A percentile compares a stretch with the other conserved stretches of the same genome.
phyloP scores from a whole-genome alignment of 805 yeast species.

The Starmerella bombicola region DNA sequence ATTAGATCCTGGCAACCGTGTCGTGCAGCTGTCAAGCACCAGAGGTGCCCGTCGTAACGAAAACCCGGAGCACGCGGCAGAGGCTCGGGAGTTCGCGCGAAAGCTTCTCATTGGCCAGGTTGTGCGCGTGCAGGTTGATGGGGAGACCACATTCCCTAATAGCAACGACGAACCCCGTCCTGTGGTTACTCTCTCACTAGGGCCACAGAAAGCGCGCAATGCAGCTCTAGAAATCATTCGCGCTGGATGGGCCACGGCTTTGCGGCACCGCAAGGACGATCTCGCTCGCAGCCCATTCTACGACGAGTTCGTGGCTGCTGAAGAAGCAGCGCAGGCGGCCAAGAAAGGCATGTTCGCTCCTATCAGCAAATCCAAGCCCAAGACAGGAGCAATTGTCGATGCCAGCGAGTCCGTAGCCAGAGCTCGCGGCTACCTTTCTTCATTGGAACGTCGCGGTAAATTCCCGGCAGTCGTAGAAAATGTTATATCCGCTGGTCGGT shows the following conservation, averaged over 20 bases:
- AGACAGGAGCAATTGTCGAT: slow-evolving; percentile 50
- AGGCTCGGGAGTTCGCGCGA: slow-evolving; percentile 66
- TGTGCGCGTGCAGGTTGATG: slow-evolving; percentile 50
- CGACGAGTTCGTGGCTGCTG: slow-evolving; percentile 65
- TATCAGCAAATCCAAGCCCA: slow-evolving; percentile 25
- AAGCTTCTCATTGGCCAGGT: slow-evolving; percentile 56
- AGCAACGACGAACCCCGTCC: slow-evolving; percentile 53
- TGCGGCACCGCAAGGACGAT: slow-evolving; percentile 64
- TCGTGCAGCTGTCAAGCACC: slow-evolving; percentile 65
- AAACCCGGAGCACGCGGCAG: slow-evolving; percentile 43
- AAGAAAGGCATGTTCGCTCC: slow-evolving; percentile 49
- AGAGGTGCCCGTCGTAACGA: slow-evolving; percentile 56
- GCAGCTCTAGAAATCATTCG: slow-evolving; percentile 48
- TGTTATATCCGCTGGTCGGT: slow-evolving; percentile 55
- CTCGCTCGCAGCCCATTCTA: slow-evolving; percentile 58
- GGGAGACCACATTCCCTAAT: slow-evolving; percentile 48
- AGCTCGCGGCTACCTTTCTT: slow-evolving; percentile 61
- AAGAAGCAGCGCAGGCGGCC: slow-evolving; percentile 42
- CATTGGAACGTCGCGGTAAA: slow-evolving; percentile 52
- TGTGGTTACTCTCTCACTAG: slow-evolving; percentile 45
- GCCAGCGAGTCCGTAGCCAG: slow-evolving; percentile 64
- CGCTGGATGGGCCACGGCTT: slow-evolving; percentile 64
- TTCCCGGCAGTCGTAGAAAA: slow-evolving; percentile 62
- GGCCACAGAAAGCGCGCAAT: slow-evolving; percentile 35
- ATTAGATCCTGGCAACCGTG: slow-evolving; percentile 36